A percentile compares a stretch with the other conserved stretches of the same genome.
These are phyloP conservation scores for Phaeoacremonium minimum DNA, from an alignment of 2,329 filamentous ascomycete genomes.

Conservation along the genomic window DNA sequence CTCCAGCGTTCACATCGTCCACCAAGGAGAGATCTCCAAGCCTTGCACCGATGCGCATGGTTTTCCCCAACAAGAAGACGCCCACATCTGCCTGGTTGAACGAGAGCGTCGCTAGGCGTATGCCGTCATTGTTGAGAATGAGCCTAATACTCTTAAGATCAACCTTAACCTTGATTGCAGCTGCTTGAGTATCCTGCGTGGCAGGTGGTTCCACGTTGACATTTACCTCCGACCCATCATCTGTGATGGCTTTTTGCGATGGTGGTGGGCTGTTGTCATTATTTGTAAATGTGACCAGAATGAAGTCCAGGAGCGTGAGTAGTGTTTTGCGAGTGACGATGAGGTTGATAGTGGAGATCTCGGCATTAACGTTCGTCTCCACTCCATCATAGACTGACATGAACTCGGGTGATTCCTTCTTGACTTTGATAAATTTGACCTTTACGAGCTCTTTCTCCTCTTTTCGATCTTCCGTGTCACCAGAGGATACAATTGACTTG, in stretches of 20 bases:
- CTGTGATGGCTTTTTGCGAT: conserved; percentile 28
- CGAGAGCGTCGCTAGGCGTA: conserved; percentile 86
- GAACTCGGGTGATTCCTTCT: conserved; percentile 87
- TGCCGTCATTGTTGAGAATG: conserved; percentile 96
- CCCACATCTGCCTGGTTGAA: conserved; percentile 90
- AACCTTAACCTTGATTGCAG: conserved; percentile 89
- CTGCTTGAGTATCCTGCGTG: conserved; percentile 35
- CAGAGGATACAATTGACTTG: conserved; percentile 93
- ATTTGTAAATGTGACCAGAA: conserved; percentile 83
- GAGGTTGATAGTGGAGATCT: conserved; percentile 92
- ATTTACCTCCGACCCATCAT: conserved; percentile 32
- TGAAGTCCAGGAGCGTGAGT: conserved; percentile 88
- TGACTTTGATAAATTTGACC: conserved; percentile 87
- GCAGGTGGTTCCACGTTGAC: conserved; percentile 30
- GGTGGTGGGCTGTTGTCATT: conserved; percentile 30
- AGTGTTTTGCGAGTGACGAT: conserved; percentile 91
- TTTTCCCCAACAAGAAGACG: conserved; percentile 79
- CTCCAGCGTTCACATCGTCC: conserved; percentile 91
- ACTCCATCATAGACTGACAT: conserved; percentile 88
- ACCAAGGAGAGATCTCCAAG: conserved; percentile 85
- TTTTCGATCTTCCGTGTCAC: conserved; percentile 65
- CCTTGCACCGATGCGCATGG: conserved; percentile 82
- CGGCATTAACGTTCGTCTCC: conserved; percentile 86
- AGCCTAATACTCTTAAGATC: conserved; percentile 90
- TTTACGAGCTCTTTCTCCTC: conserved; percentile 79